phyloP scores from a whole-genome alignment of 2,329 filamentous ascomycete genomes.

The Arthrobotrys sinensis region DNA sequence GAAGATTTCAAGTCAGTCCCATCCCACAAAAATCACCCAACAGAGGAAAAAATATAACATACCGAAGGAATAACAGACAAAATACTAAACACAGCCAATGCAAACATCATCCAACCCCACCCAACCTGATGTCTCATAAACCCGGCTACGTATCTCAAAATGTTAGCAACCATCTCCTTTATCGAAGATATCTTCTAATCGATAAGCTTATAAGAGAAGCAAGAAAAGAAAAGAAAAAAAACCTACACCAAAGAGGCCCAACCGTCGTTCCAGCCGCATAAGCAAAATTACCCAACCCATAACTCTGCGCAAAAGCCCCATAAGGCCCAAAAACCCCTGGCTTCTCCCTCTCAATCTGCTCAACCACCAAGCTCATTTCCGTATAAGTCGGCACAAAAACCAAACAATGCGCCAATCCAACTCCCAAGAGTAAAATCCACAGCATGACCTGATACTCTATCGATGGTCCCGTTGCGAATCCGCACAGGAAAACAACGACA shows the following conservation, averaged over 20 bases:
- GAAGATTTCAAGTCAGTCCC: conserved; percentile 9
- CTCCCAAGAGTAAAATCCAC: conserved; percentile 42
- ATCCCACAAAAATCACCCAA: neutral
- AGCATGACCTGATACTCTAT: conserved; percentile 43
- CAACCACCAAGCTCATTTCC: conserved; percentile 59
- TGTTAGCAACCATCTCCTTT: conserved; percentile 13
- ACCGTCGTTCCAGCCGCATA: conserved; percentile 57
- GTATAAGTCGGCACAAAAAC: conserved; percentile 55
- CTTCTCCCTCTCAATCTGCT: conserved; percentile 57
- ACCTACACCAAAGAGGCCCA: conserved; percentile 58
- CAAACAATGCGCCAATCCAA: conserved; percentile 53
- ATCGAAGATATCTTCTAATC: neutral
- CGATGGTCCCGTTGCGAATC: conserved; percentile 33
- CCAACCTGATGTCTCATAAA: conserved; percentile 53
- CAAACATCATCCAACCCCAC: conserved; percentile 50
- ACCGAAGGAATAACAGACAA: conserved; percentile 44
- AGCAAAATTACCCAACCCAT: conserved; percentile 55
- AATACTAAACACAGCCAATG: conserved; percentile 40
- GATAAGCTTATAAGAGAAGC: neutral
- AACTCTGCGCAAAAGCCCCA: conserved; percentile 59
- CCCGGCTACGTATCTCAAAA: conserved; percentile 26
- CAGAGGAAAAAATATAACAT: conserved; percentile 3
- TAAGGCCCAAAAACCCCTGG: conserved; percentile 57
- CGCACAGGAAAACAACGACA: conserved; percentile 27
- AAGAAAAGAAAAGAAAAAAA: neutral